These are phyloP conservation scores for Fraxinus anomala DNA, from an alignment of 257 asterid genomes.

Conservation along the genomic window DNA sequence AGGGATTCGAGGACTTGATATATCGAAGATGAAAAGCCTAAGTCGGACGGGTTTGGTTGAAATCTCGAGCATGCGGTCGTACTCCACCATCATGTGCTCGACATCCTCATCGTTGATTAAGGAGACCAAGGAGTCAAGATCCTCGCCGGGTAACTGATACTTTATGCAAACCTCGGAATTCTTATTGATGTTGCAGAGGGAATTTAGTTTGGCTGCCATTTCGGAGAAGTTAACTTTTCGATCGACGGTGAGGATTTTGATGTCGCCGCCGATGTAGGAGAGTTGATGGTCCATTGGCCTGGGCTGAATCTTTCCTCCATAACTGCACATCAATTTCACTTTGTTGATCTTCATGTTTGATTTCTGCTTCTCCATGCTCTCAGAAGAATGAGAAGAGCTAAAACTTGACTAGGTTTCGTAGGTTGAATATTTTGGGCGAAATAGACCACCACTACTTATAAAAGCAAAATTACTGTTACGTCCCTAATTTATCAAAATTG, in stretches of 20 bases:
- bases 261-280: slow-evolving; percentile 73
- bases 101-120: slow-evolving; percentile 76
- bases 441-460: not conserved
- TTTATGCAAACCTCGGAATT: slow-evolving; percentile 43
- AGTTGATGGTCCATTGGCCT: slow-evolving; percentile 60
- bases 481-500: not conserved
- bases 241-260: slow-evolving; percentile 71
- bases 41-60: slow-evolving; percentile 50
- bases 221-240: slow-evolving; percentile 54
- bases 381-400: slow-evolving; percentile 13
- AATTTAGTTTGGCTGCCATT: slow-evolving; percentile 42
- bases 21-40: slow-evolving; percentile 58
- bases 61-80: slow-evolving; percentile 57
- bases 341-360: slow-evolving; percentile 30
- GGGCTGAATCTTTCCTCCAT: slow-evolving; percentile 71
- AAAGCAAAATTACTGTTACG: not conserved
- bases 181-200: slow-evolving; percentile 28
- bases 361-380: slow-evolving; percentile 42
- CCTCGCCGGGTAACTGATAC: slow-evolving; percentile 79
- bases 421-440: not conserved
- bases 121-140: slow-evolving; percentile 63
- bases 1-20: slow-evolving; percentile 13
- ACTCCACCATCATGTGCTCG: slow-evolving; percentile 84
- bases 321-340: slow-evolving; percentile 71
- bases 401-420: not conserved